Conservation (phyloP, 257 asterid species). For the Solanum microdontum region DNA sequence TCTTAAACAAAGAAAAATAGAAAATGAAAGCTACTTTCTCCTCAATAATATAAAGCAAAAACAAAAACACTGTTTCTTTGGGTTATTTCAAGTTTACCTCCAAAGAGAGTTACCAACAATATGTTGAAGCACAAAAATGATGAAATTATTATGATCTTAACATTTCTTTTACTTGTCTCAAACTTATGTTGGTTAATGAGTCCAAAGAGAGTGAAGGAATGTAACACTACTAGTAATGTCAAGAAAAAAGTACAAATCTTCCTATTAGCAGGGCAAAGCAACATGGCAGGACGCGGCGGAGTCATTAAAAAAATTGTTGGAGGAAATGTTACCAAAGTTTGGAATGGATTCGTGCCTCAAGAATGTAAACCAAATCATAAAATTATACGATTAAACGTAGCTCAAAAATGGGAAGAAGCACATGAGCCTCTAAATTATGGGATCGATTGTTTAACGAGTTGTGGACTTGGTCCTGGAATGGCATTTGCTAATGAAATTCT, state of each 20-base stretch:
- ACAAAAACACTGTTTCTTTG: neutral
- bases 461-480: conserved; percentile 45
- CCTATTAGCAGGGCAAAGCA: conserved; percentile 40
- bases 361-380: conserved; percentile 6
- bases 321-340: neutral
- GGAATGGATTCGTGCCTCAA: conserved; percentile 17
- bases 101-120: neutral
- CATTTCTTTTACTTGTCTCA: neutral
- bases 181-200: neutral
- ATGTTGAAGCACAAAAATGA: neutral
- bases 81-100: neutral
- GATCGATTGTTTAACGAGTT: conserved; percentile 7
- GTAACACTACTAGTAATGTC: neutral
- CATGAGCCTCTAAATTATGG: conserved; percentile 29
- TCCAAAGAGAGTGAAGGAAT: neutral
- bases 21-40: neutral
- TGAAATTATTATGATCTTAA: neutral
- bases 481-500: conserved; percentile 25
- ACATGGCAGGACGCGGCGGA: conserved; percentile 38
- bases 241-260: neutral
- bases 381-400: conserved; percentile 10
- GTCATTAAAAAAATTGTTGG: neutral
- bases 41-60: neutral
- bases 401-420: conserved; percentile 20
- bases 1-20: neutral